A percentile compares a stretch with the other conserved stretches of the same genome.
Conservation (phyloP, 208 protist genomes). For the Porcisia deanei region DNA sequence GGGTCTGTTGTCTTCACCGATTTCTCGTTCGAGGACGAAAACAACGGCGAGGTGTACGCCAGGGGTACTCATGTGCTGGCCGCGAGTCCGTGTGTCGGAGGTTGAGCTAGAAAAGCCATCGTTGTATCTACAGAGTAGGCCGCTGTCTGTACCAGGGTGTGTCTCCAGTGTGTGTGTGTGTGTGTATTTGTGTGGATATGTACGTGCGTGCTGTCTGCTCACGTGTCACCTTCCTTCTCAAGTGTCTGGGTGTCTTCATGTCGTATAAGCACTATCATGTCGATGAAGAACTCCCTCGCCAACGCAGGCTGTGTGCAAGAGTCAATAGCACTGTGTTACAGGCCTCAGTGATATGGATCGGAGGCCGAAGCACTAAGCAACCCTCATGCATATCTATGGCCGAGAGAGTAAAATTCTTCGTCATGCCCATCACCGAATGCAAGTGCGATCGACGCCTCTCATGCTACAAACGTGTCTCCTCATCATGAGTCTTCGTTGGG, state of each 20-base stretch:
- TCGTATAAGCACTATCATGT: not conserved
- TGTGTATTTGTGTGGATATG: no score
- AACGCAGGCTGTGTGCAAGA: not conserved
- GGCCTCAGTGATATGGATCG: not conserved
- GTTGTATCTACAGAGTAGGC: no score
- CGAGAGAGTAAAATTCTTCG: not conserved
- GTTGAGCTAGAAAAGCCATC: not conserved
- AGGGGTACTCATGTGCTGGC: constrained; percentile 72
- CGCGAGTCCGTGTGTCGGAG: not conserved
- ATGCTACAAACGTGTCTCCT: not conserved
- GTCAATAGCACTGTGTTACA: not conserved
- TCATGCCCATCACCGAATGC: not conserved
- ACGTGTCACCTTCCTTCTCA: not conserved
- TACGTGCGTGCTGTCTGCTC: not conserved
- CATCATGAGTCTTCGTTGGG: not conserved
- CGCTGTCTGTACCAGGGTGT: not conserved
- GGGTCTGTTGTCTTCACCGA: constrained; percentile 62
- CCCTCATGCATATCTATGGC: not conserved
- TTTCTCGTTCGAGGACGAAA: constrained; percentile 76
- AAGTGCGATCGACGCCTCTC: no score
- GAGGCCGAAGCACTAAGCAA: not conserved
- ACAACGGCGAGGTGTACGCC: constrained; percentile 59
- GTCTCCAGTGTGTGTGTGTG: not conserved
- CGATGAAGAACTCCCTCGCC: not conserved
- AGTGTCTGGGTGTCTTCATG: not conserved